Evolutionary conservation across 257 asterid species (phyloP).

Genomic region (Phtheirospermum japonicum): DNA sequence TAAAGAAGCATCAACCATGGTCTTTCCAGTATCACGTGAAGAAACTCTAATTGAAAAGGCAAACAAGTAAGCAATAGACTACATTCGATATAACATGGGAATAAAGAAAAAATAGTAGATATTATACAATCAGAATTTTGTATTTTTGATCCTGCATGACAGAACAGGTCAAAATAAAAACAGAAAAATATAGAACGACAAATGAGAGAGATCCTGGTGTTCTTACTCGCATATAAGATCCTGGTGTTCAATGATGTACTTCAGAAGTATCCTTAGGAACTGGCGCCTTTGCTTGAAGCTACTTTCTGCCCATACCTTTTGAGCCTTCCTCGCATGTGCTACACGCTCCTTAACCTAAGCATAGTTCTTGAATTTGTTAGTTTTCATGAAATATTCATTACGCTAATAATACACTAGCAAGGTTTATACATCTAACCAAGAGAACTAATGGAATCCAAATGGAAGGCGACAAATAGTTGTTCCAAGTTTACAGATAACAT

Average conservation of each 20-base stretch:
- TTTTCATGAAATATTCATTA: slow-evolving; percentile 21
- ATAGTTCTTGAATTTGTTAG: slow-evolving; percentile 30
- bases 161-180: slow-evolving; percentile 24
- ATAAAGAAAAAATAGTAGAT: slow-evolving; percentile 12
- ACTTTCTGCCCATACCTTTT: slow-evolving; percentile 85
- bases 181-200: slow-evolving; percentile 11
- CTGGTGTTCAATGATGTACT: slow-evolving; percentile 92
- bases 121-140: slow-evolving; percentile 7
- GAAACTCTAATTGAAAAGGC: slow-evolving; percentile 61
- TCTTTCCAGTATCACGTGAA: slow-evolving; percentile 98
- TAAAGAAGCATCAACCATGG: slow-evolving; percentile 98
- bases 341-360: slow-evolving; percentile 87
- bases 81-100: slow-evolving; percentile 13
- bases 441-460: slow-evolving; percentile 12
- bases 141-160: slow-evolving; percentile 12
- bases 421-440: slow-evolving; percentile 12
- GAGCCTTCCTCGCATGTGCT: slow-evolving; percentile 87
- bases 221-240: slow-evolving; percentile 97
- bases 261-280: slow-evolving; percentile 90
- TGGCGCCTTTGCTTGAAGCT: slow-evolving; percentile 97
- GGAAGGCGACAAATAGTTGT: not conserved
- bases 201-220: slow-evolving; percentile 17
- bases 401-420: slow-evolving; percentile 3
- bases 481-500: slow-evolving; percentile 8
- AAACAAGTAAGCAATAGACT: slow-evolving; percentile 25